phyloP scores from a whole-genome alignment of 2,329 filamentous ascomycete species.

The Fusarium stilboides region DNA sequence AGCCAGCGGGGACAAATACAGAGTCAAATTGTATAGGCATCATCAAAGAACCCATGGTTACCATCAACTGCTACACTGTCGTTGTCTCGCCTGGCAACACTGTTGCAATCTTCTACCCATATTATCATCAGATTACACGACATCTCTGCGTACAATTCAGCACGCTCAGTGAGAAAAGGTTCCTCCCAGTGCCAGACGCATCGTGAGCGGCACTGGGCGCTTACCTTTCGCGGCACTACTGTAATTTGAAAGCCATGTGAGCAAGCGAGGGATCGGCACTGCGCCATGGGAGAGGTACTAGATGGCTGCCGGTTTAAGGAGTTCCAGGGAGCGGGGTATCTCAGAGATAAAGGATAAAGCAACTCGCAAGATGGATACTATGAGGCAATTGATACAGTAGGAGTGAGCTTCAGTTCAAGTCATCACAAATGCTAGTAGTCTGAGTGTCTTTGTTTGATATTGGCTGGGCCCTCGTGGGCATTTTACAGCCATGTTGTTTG shows the following conservation, averaged over 20 bases:
- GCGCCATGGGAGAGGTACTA: background rate
- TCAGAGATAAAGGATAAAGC: background rate
- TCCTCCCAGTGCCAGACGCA: background rate
- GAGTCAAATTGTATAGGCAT: background rate
- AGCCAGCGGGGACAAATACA: background rate
- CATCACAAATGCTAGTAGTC: background rate
- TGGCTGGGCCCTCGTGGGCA: conserved; percentile 22
- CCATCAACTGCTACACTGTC: background rate
- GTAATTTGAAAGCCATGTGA: background rate
- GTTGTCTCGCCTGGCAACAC: too few relatives aligned
- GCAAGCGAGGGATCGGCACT: conserved; percentile 26
- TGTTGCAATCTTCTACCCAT: too few relatives aligned
- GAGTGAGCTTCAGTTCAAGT: background rate
- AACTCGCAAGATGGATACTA: background rate
- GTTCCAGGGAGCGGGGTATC: conserved; percentile 18
- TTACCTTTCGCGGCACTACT: conserved; percentile 11
- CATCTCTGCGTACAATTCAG: conserved; percentile 17
- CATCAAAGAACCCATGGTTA: background rate
- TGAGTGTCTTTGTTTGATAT: conserved; percentile 11
- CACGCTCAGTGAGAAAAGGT: background rate
- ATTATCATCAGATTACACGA: background rate
- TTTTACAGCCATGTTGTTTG: conserved; percentile 24
- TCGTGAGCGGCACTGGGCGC: conserved; percentile 1
- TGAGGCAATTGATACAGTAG: background rate
- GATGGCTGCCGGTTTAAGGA: background rate